These are phyloP conservation scores for Coffea canephora DNA, from an alignment of 257 asterid species.

Conservation along the genomic window DNA sequence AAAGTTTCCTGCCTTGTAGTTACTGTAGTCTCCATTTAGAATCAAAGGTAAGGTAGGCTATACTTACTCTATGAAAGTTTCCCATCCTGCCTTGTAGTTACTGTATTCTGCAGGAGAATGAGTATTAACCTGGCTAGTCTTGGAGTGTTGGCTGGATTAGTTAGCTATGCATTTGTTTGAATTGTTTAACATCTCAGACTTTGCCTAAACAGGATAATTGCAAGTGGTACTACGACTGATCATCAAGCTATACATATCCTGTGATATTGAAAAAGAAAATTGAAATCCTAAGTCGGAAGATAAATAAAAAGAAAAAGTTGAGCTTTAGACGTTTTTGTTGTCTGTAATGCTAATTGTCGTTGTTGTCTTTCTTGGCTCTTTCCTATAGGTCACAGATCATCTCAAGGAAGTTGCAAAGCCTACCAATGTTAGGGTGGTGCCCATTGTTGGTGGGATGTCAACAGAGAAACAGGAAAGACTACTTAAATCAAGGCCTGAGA, in stretches of 20 bases:
- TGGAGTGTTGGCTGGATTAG: background rate
- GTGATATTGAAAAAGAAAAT: background rate
- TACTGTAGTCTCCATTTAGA: background rate
- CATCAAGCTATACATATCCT: background rate
- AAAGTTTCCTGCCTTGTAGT: background rate
- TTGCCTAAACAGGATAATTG: background rate
- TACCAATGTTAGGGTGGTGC: constrained; percentile 64
- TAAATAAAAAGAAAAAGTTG: background rate
- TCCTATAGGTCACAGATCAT: constrained; percentile 82
- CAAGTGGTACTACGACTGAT: no score
- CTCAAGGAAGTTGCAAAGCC: constrained; percentile 65
- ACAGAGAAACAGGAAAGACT: constrained; percentile 91
- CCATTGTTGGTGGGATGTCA: constrained; percentile 97
- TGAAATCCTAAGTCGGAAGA: background rate
- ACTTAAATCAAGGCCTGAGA: constrained; percentile 81
- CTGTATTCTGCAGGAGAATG: background rate
- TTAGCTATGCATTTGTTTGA: background rate
- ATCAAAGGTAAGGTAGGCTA: background rate
- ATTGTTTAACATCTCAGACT: background rate
- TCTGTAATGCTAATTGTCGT: background rate
- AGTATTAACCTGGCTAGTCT: background rate
- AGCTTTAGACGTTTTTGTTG: background rate
- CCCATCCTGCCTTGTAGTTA: background rate
- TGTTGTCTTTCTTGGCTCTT: background rate
- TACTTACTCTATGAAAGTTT: background rate